Evolutionary conservation across 1,139 yeast genomes (phyloP).

Genomic region (Magnusiomyces paraingens): DNA sequence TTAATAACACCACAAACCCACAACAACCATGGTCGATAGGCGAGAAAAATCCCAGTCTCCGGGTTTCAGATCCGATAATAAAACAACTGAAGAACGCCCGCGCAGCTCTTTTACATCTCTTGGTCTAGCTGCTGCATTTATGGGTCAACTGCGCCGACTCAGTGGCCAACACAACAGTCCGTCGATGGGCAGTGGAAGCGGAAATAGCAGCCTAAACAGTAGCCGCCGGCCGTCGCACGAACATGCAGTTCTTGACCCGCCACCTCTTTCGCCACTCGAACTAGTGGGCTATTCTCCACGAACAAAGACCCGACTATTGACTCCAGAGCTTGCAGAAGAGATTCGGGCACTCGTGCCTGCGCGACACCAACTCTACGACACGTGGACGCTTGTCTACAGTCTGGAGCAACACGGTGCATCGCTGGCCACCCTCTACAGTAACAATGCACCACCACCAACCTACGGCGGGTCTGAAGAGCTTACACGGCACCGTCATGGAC

Average conservation of each 20-base stretch:
- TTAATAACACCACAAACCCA: too few relatives aligned
- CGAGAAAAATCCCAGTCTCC: background rate
- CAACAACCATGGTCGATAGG: too few relatives aligned
- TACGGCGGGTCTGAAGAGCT: conserved; percentile 19
- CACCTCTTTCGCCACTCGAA: conserved; percentile 43
- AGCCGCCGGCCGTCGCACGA: too few relatives aligned
- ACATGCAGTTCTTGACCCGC: conserved; percentile 17
- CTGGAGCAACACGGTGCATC: conserved; percentile 92
- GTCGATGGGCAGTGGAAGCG: background rate
- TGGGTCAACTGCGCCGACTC: conserved; percentile 2
- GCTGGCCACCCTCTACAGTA: conserved; percentile 60
- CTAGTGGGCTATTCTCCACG: conserved; percentile 50
- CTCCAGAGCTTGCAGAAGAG: conserved; percentile 60
- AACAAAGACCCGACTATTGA: conserved; percentile 54
- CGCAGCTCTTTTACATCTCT: background rate
- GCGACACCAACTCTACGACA: conserved; percentile 64
- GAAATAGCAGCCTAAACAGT: background rate
- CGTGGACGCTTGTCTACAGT: conserved; percentile 75
- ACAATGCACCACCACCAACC: conserved; percentile 30
- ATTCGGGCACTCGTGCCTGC: conserved; percentile 69
- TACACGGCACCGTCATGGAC: conserved; percentile 50
- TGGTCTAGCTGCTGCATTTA: background rate
- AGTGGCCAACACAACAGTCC: conserved; percentile 3
- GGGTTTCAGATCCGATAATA: background rate
- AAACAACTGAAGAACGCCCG: background rate